Conservation (phyloP, 2,329 filamentous ascomycete genomes). For the Talaromyces rugulosus region DNA sequence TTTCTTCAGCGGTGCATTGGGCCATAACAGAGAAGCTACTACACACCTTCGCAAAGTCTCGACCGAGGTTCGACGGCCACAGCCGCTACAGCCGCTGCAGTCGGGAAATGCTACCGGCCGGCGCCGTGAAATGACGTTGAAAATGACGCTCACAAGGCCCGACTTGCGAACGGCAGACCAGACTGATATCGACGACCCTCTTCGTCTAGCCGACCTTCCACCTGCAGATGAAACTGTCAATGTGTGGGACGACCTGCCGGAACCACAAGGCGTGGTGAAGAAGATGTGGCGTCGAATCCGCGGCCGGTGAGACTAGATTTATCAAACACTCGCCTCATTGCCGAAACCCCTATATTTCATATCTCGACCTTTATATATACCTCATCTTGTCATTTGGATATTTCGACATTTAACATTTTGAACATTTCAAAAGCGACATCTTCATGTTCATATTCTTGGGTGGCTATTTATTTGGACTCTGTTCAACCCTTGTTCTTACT, state of each 20-base stretch:
- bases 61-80: conserved; percentile 8
- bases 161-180: conserved; percentile 61
- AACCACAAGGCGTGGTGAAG: conserved; percentile 36
- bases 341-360: neutral
- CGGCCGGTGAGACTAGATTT: conserved; percentile 16
- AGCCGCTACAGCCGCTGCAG: conserved; percentile 6
- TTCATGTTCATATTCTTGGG: conserved; percentile 10
- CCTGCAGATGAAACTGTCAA: conserved; percentile 38
- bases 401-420: neutral
- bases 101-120: conserved; percentile 21
- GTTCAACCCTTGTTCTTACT: conserved; percentile 3
- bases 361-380: conserved; percentile 2
- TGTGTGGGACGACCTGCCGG: conserved; percentile 41
- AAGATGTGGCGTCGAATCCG: conserved; percentile 43
- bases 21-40: conserved; percentile 5
- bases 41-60: conserved; percentile 1
- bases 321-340: neutral
- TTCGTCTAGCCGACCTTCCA: conserved; percentile 53
- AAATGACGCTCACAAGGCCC: conserved; percentile 89
- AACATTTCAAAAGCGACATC: neutral
- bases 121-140: conserved; percentile 86
- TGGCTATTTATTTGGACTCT: neutral
- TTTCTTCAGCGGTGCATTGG: neutral
- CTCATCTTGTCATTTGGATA: neutral
- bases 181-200: conserved; percentile 45